Percentiles rank a stretch among this genome's conserved stretches.
Evolutionary conservation across 192 early-diverging fungal genomes (phyloP).

Genomic region (Obelidium mucronatum): DNA sequence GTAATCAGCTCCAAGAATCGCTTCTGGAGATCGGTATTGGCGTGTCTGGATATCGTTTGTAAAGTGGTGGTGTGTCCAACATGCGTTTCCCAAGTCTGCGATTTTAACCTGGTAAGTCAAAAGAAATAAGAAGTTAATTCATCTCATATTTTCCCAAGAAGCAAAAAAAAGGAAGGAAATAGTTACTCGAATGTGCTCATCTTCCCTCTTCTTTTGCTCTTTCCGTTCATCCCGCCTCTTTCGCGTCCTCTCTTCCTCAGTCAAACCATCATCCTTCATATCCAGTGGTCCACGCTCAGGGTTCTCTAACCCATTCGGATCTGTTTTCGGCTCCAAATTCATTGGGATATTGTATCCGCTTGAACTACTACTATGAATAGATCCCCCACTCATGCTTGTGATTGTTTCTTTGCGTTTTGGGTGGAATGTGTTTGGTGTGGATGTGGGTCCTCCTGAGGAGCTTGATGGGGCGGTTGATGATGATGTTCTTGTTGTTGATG

Average conservation of each 20-base stretch:
- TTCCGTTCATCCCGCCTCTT: constrained; percentile 43
- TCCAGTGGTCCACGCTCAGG: constrained; percentile 27
- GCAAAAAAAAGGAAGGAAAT: background rate
- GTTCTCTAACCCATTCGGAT: constrained; percentile 14
- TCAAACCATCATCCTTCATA: constrained; percentile 21
- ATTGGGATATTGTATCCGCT: background rate
- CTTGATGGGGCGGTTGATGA: background rate
- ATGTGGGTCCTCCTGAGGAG: background rate
- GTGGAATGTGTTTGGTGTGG: constrained; percentile 26
- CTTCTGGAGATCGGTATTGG: constrained; percentile 96
- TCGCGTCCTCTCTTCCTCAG: constrained; percentile 41
- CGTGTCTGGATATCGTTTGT: constrained; percentile 97
- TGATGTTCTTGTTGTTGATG: background rate
- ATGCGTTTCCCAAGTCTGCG: constrained; percentile 96
- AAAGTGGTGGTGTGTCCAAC: constrained; percentile 95
- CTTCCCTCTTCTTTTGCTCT: constrained; percentile 37
- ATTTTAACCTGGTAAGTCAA: constrained; percentile 77
- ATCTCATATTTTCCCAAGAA: background rate
- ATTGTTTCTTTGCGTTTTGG: constrained; percentile 27
- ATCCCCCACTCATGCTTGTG: background rate
- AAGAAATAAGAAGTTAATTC: background rate
- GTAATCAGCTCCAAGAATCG: constrained; percentile 89
- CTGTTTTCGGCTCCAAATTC: background rate
- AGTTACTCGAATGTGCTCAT: constrained; percentile 47
- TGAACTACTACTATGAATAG: background rate